Base-by-base conservation (phyloP, 192 early-diverging fungal species). In the Backusella macrospora region DNA sequence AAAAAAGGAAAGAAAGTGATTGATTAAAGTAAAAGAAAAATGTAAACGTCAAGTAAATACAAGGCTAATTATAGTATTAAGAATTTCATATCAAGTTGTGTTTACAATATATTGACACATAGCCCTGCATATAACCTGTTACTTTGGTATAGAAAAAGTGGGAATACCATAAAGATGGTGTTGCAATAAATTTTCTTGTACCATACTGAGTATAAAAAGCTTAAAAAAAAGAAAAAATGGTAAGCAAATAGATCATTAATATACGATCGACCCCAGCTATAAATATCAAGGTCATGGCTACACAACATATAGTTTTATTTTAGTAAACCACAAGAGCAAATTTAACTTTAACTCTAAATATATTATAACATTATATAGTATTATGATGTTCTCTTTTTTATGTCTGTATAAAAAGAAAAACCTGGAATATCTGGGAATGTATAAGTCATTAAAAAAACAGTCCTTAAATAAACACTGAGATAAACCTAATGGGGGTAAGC, bases 1-100 rank as follows among this genome's bases (percentile, higher is more conserved):
- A 69, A 47, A 59, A 40, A 42, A 40, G 38, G 44, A 34, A 71
- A 52, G 38, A 62, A 71, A 62, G 59, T 6, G 52, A 42, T 18
- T 2, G 42, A 26, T 4, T 18, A 26, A 59, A 4, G 9, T 26
- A 26, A 23, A 1, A 12, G 13, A 26, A 26, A 26, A 14, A 9
- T 59, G 9, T 10, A 59, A 59, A 8, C 5, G 12, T 1, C 21
- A 9, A 26, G 52, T 59, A 59, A 59, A 23, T 23, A 59, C 26
- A 13, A 26, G 12, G 52, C 3, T 26, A 59, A 59, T 59, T 26
- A 26, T 7, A 59, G 12, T 10, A 26, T 23, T 23, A 59, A 26
- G 52, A 59, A 59, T 59, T 59, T 59, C 1, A 59, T 23, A 59
- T 23, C 21, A 59, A 59, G 23, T 23, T 59, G 26, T 59, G 21